phyloP scores from a whole-genome alignment of 345 rosid species.

The Theobroma cacao region DNA sequence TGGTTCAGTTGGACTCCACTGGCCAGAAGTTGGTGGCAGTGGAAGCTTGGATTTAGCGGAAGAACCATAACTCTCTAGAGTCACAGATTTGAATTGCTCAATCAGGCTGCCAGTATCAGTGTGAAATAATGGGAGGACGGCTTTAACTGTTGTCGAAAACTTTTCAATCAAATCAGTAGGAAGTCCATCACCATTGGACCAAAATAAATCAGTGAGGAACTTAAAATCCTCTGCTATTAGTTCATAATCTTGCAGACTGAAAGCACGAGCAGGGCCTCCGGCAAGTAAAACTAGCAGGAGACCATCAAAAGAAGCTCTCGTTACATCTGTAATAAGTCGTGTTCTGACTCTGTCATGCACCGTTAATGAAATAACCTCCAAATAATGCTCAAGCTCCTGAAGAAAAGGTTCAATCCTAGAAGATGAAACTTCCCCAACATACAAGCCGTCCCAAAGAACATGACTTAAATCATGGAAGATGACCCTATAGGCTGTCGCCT shows the following conservation, averaged over 20 bases:
- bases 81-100: constrained; percentile 45
- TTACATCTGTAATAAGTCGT: constrained; percentile 71
- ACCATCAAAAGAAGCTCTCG: constrained; percentile 97
- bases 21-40: constrained; percentile 79
- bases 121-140: constrained; percentile 66
- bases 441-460: constrained; percentile 81
- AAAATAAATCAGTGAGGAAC: constrained; percentile 70
- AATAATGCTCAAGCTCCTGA: constrained; percentile 72
- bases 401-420: constrained; percentile 82
- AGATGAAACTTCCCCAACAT: constrained; percentile 67
- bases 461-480: constrained; percentile 78
- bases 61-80: constrained; percentile 57
- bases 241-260: constrained; percentile 58
- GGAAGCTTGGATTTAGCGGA: constrained; percentile 77
- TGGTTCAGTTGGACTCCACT: constrained; percentile 84
- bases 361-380: constrained; percentile 62
- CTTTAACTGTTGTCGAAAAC: constrained; percentile 53
- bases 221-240: constrained; percentile 80
- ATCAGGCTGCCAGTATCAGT: constrained; percentile 65
- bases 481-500: constrained; percentile 74
- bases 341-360: constrained; percentile 90
- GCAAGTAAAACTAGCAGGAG: constrained; percentile 84
- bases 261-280: constrained; percentile 86
- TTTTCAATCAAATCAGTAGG: constrained; percentile 78
- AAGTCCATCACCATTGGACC: constrained; percentile 94